These are phyloP conservation scores for Cladosporium sp. DNA, from an alignment of 2,329 filamentous ascomycete species.

Conservation along the genomic window DNA sequence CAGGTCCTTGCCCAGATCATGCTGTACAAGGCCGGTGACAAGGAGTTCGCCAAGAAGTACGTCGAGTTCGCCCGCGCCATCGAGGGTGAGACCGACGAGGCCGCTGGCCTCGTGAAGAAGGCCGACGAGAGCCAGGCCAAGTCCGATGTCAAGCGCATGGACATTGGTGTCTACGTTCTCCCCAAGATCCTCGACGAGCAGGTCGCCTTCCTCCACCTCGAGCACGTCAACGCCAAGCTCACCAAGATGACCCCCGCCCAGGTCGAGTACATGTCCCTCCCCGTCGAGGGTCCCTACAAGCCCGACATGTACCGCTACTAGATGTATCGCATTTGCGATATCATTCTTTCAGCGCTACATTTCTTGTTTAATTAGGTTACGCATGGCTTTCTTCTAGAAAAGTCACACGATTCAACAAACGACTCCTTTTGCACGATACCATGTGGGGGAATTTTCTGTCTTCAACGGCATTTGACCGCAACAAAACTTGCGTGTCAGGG, in stretches of 20 bases:
- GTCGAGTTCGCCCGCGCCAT: slow-evolving; percentile 71
- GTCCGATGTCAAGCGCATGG: slow-evolving; percentile 64
- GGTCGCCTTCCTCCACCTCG: slow-evolving; percentile 89
- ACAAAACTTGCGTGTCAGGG: not conserved
- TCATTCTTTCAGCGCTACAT: slow-evolving; percentile 34
- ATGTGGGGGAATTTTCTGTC: slow-evolving; percentile 53
- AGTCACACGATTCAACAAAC: slow-evolving; percentile 29
- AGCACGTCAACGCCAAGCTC: slow-evolving; percentile 91
- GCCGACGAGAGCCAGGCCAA: slow-evolving; percentile 52
- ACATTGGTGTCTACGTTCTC: slow-evolving; percentile 88
- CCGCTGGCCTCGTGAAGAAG: slow-evolving; percentile 25
- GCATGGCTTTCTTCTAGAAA: slow-evolving; percentile 30
- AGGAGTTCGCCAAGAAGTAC: slow-evolving; percentile 87
- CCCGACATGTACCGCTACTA: slow-evolving; percentile 81
- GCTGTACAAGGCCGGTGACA: slow-evolving; percentile 89
- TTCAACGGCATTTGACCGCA: slow-evolving; percentile 55
- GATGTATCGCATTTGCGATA: slow-evolving; percentile 28
- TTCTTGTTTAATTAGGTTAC: slow-evolving; percentile 23
- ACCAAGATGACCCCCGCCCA: slow-evolving; percentile 79
- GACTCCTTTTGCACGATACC: slow-evolving; percentile 56
- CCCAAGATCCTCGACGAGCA: slow-evolving; percentile 99
- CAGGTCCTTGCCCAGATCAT: slow-evolving; percentile 99
- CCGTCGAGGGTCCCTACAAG: slow-evolving; percentile 90
- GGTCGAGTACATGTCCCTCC: slow-evolving; percentile 90
- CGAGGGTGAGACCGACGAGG: slow-evolving; percentile 28